Evolutionary conservation across 148 eudicot genomes (phyloP), one percentile per base, ranked within the genome.

Genomic region (Rhododendron mucronatum): DNA sequence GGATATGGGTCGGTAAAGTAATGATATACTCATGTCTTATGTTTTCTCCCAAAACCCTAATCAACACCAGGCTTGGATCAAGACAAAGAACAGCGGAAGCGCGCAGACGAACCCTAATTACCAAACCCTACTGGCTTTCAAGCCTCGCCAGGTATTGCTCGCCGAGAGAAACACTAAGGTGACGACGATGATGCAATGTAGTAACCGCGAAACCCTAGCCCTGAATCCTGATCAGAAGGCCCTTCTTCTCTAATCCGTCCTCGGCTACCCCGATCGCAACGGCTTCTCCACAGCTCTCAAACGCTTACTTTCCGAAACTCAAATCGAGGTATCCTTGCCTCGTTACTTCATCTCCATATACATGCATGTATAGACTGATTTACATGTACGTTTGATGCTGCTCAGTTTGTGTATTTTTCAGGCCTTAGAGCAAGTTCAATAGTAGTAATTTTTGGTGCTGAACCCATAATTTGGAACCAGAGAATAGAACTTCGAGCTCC

Each of bases 141-240:
- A 87, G 81, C 98, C 95, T 88, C 94, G 94, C 71, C 97, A 92
- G 67, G 89, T 94, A 30, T 23, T 91, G 67, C 92, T 94, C 30
- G 55, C 86, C 45, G 80, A 85, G 86, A 85, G 87, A 84, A 82
- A 51, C 85, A 78, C 53, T 45, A 65, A 47, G 82, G 50, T 4
- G 78, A 82, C 82, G 65, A 83, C 74, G 74, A 86, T 69, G 73
- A 18, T 39, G 61, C 82, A 76, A 74, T 28, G 50, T 80, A 76
- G 39, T 21, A 84, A 48, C 21, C 6, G 61, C 53, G 55, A 78
- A 45, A 59, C 84, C 18, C 44, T 9, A 20, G 74, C 86, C 20
- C 86, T 90, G 12, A 76, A 88, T 82, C 30, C 87, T 8, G 88
- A 95, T 21, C 89, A 92, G 44, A 90, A 89, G 84, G 79, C 84